These are phyloP conservation scores for Magnolia changhungtana DNA, from an alignment of 164 flowering plant species.

Conservation along the genomic window DNA sequence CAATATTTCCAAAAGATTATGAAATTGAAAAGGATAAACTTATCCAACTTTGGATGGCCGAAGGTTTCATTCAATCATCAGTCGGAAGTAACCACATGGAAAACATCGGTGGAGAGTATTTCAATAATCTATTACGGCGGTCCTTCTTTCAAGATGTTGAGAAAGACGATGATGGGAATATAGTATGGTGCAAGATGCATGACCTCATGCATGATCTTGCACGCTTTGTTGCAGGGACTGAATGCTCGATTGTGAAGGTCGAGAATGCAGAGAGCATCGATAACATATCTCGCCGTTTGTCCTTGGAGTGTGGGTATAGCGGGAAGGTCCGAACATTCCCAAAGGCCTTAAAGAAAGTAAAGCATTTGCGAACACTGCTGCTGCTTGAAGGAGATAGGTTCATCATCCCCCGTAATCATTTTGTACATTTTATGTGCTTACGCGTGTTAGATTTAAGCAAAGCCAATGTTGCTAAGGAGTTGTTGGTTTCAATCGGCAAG, in stretches of 20 bases:
- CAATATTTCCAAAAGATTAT: slow-evolving; percentile 16
- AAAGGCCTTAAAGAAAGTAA: not conserved
- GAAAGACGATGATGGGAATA: not conserved
- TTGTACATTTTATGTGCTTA: not conserved
- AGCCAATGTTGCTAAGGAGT: not conserved
- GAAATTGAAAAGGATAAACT: not conserved
- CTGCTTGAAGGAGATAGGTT: not conserved
- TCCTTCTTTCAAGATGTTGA: slow-evolving; percentile 6
- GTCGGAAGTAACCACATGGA: slow-evolving; percentile 4
- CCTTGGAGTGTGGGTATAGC: not conserved
- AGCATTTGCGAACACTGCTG: not conserved
- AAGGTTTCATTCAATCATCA: slow-evolving; percentile 9
- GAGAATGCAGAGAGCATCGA: too few species aligned
- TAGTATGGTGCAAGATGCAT: slow-evolving; percentile 11
- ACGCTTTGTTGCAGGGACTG: not conserved
- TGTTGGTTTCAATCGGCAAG: not conserved
- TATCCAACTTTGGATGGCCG: slow-evolving; percentile 18
- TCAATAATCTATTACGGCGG: slow-evolving; percentile 1
- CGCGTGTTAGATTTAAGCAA: not conserved
- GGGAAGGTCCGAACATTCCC: not conserved
- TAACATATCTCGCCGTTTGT: not conserved
- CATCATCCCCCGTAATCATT: not conserved
- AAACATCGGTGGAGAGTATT: slow-evolving; percentile 1
- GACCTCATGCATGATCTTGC: slow-evolving; percentile 14
- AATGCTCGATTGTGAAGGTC: not conserved